Percentiles rank a stretch among this genome's conserved stretches.
Conservation (phyloP, 2,329 filamentous ascomycete genomes). For the Penicillium sp. region DNA sequence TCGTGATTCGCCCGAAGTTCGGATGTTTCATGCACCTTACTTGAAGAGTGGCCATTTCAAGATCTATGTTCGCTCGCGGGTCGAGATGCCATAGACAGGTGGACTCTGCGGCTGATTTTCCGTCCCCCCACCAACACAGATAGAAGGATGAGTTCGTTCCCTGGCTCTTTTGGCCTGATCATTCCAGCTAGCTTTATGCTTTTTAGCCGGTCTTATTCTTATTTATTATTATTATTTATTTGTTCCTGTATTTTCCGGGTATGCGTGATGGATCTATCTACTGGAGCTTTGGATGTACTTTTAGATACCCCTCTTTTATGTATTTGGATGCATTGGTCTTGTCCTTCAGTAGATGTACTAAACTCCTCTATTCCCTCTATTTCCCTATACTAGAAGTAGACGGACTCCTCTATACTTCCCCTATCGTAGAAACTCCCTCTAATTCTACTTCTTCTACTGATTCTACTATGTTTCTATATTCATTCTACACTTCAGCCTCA, state of each 20-base stretch:
- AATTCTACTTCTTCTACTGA: no score
- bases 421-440: no score
- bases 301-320: conserved; percentile 9
- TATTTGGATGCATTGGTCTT: neutral
- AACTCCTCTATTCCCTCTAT: neutral
- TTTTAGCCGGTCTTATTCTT: conserved; percentile 10
- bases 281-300: conserved; percentile 22
- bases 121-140: neutral
- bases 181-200: conserved; percentile 4
- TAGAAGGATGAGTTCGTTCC: no score
- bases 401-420: no score
- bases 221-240: conserved; percentile 13
- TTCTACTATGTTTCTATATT: no score
- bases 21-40: no score
- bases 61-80: neutral
- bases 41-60: no score
- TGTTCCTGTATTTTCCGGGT: conserved; percentile 9
- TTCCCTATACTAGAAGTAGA: no score
- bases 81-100: no score
- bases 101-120: no score
- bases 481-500: no score
- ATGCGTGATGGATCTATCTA: conserved; percentile 12
- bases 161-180: no score
- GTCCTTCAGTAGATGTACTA: neutral
- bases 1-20: conserved; percentile 27